Evolutionary conservation across 2,329 filamentous ascomycete species (phyloP), one percentile per base, ranked within the genome.

Genomic region (Penicillium polonicum): DNA sequence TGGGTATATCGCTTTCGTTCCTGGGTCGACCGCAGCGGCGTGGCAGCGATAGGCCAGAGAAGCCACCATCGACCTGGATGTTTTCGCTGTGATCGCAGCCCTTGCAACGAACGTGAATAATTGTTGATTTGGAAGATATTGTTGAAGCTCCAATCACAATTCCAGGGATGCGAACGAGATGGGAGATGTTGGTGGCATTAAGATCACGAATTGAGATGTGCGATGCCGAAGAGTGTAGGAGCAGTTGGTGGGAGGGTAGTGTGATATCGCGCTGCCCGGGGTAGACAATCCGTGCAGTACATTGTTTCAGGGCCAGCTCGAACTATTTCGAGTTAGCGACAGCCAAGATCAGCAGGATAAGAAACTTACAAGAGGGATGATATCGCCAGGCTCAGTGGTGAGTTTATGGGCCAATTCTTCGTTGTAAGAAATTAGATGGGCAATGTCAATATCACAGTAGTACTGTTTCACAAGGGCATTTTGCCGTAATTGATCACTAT

Each of bases 101-200:
- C 63, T 92, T 86, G 79, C 94, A 99, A 75, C 95, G 87, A 51
- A 99, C 89, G 60, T 90, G 85, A 25, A 99, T 82, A 27, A 87
- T 82, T 7, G 92, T 97, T 5, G 94, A 91, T 80, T 99, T 97
- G 13, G 93, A 97, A 2, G 92, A 96, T 74, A 97, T 88, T 19
- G 96, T 96, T 1, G 93, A 97, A 46, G 94, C 94, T 46, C 94
- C 93, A 64, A 99, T 99, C 59, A 99, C 91, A 64, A 99, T 99
- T 50, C 94, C 95, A 0, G 94, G 94, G 57, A 99, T 96, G 56
- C 93, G 87, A 39, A 99, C 93, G n/a, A 99, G 88, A 66, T 92
- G 88, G 5, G 93, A 92, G 65, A 99, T 95, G 62, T 91, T 93
- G 62, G 90, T 88, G 9, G 94, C 95, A 68, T 95, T 94, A 39